phyloP scores from a whole-genome alignment of 73 alveolate genomes.

The Urostyla sp. region DNA sequence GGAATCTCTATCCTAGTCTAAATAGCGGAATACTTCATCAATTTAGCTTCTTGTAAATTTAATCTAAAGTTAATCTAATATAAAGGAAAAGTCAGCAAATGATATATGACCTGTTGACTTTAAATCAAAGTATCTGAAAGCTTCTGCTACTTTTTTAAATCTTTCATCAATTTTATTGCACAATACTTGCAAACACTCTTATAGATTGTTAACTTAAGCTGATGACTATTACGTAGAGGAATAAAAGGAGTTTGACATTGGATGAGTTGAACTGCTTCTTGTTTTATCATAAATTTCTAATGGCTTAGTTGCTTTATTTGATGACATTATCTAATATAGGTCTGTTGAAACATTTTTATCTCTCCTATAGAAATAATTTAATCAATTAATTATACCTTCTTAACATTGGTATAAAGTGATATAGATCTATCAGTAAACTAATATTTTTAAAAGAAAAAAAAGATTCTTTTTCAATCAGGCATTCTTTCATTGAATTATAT shows the following conservation, averaged over 20 bases:
- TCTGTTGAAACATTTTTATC: constrained; percentile 41
- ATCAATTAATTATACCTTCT: neutral
- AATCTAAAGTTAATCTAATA: constrained; percentile 29
- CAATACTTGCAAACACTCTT: constrained; percentile 38
- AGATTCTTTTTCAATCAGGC: constrained; percentile 3
- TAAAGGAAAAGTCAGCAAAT: constrained; percentile 46
- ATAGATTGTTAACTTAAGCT: neutral
- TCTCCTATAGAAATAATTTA: neutral
- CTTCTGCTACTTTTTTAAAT: constrained; percentile 39
- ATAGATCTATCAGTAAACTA: constrained; percentile 36
- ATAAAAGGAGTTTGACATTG: constrained; percentile 1
- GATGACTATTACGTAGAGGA: neutral
- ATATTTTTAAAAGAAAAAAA: neutral
- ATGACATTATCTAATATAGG: constrained; percentile 28
- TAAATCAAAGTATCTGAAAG: constrained; percentile 61
- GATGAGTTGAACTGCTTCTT: neutral
- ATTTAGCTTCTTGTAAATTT: constrained; percentile 9
- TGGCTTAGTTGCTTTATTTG: constrained; percentile 34
- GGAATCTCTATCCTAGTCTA: constrained; percentile 44
- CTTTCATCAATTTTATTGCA: constrained; percentile 54
- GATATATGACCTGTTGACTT: constrained; percentile 28
- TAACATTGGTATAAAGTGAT: constrained; percentile 22
- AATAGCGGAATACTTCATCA: constrained; percentile 15
- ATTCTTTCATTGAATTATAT: neutral
- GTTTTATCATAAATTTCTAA: neutral